Evolutionary conservation across 2,329 filamentous ascomycete species (phyloP).

Genomic region (Calonectria ilicicola): DNA sequence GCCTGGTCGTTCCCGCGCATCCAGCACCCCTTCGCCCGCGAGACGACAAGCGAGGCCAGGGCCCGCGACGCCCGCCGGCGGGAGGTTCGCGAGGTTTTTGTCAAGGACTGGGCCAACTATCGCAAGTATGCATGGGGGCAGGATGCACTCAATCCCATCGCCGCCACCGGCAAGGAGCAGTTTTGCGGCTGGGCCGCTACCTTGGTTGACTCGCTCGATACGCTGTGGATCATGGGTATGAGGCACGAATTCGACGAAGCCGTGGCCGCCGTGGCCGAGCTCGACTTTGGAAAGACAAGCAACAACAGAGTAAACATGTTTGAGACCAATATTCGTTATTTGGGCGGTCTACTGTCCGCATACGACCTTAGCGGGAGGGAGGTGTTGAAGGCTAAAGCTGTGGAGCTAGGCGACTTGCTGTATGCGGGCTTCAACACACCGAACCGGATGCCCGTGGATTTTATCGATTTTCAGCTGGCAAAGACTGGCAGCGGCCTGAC

Average conservation of each 20-base stretch:
- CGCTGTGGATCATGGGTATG: slow-evolving; percentile 73
- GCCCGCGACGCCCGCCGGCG: slow-evolving; percentile 46
- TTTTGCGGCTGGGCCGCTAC: slow-evolving; percentile 71
- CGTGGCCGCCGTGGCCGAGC: slow-evolving; percentile 57
- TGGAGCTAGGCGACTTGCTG: slow-evolving; percentile 66
- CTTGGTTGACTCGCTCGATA: slow-evolving; percentile 70
- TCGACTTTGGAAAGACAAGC: slow-evolving; percentile 65
- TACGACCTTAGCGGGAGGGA: slow-evolving; percentile 61
- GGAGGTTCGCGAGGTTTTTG: slow-evolving; percentile 55
- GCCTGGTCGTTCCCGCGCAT: slow-evolving; percentile 6
- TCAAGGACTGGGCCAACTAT: slow-evolving; percentile 63
- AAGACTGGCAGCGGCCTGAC: slow-evolving; percentile 62
- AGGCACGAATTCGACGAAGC: slow-evolving; percentile 68
- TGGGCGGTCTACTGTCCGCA: slow-evolving; percentile 64
- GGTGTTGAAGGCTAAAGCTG: slow-evolving; percentile 59
- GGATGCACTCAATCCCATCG: slow-evolving; percentile 65
- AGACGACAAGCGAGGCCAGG: neutral
- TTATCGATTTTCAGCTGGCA: slow-evolving; percentile 52
- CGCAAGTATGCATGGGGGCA: slow-evolving; percentile 63
- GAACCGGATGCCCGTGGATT: slow-evolving; percentile 64
- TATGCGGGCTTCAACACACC: slow-evolving; percentile 65
- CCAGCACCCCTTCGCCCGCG: neutral
- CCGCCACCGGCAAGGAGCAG: slow-evolving; percentile 56
- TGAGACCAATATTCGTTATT: slow-evolving; percentile 67
- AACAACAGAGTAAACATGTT: slow-evolving; percentile 60